Evolutionary conservation across 306 rosid species (phyloP), one percentile per base, ranked within the genome.

Genomic region (Cicer arietinum): DNA sequence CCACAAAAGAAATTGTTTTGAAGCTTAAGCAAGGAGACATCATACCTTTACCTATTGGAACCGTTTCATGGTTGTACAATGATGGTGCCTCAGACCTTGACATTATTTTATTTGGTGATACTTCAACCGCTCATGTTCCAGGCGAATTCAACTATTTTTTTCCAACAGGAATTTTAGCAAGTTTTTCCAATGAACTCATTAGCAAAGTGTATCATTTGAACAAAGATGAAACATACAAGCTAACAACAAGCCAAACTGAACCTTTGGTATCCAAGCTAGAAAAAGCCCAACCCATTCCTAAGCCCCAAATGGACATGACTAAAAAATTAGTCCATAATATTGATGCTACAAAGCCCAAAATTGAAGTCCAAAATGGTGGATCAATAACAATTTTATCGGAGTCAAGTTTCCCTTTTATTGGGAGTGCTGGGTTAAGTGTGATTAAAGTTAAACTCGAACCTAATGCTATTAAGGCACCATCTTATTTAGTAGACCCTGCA

Each of bases 21-120:
- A 87, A 70, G 60, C 84, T 91, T 0, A 82, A 74, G 71, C 41
- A 86, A 22, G 97, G 92, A 51, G 92, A 89, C 25, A 20, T 91
- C 0, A 77, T 89, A 17, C 89, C 94, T 1, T 75, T 86, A 0
- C 87, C 90, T 2, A 12, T 58, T 13, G 97, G 90, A 58, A 8
- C 62, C 39, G 47, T 85, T 17, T 91, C 97, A 13, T 91, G 97
- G 97, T 91, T 94, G 97, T 89, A 74, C 89, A 89, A 89, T 37
- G 54, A 83, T 10, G 94, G 84, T 30, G 87, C 81, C 25, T 79
- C 88, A 0, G 80, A 84, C 17, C 80, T 91, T 2, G 42, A 39
- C 0, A 40, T 91, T 6, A 5, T 61, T 2, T 83, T 87, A 69
- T 58, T 91, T 14, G 97, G 91, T 0, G 85, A 87, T 52, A 87